Conservation (phyloP, 331 rosid genomes). For the Telfairia occidentalis region DNA sequence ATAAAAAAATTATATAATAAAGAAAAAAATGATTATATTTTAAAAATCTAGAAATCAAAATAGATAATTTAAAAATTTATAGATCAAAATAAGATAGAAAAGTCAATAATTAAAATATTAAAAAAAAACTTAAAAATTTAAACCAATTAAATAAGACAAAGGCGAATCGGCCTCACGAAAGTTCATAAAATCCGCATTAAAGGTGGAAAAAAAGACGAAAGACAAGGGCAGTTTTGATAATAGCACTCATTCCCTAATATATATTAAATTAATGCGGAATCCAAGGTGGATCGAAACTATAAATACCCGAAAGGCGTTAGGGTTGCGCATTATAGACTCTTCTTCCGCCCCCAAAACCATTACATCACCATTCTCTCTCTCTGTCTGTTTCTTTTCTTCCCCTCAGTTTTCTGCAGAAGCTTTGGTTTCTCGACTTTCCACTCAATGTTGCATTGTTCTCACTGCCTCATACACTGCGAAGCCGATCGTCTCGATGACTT, state of each 20-base stretch:
- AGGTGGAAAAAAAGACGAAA: neutral
- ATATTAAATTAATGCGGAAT: neutral
- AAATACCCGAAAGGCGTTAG: slow-evolving; percentile 1
- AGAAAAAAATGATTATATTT: too few species aligned
- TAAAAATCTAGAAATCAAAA: too few species aligned
- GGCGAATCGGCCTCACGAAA: neutral
- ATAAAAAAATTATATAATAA: too few species aligned
- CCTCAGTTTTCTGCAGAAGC: neutral
- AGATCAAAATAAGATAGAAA: too few species aligned
- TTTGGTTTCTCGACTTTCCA: neutral
- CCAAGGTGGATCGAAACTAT: neutral
- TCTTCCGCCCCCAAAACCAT: neutral
- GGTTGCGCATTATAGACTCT: neutral
- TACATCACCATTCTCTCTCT: neutral
- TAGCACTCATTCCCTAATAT: neutral
- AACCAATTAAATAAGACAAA: too few species aligned
- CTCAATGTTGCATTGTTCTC: slow-evolving; percentile 6
- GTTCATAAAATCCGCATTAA: neutral
- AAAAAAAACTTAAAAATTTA: too few species aligned
- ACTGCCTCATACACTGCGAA: neutral
- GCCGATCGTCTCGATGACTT: slow-evolving; percentile 11
- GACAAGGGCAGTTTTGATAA: neutral
- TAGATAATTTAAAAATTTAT: too few species aligned
- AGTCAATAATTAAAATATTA: too few species aligned
- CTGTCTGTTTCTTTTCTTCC: neutral